Conservation (phyloP, 2,329 filamentous ascomycete genomes). For the Pseudohalonectria lignicola region DNA sequence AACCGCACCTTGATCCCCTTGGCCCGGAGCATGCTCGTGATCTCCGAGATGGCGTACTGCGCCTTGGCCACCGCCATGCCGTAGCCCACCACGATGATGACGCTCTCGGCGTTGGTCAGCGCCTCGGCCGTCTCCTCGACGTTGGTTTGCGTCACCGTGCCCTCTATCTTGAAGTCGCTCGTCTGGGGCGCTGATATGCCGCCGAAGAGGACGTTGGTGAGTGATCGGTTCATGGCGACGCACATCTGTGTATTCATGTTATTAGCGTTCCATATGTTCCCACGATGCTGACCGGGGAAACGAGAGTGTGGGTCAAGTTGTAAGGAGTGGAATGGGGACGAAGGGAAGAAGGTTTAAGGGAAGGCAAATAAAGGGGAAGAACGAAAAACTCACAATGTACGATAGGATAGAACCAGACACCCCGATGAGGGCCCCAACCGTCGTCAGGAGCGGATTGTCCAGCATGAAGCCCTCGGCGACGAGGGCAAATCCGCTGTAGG, state of each 20-base stretch:
- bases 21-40: slow-evolving; percentile 60
- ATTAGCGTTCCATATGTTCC: no score
- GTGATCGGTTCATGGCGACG: slow-evolving; percentile 80
- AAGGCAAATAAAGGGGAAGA: no score
- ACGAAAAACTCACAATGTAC: slow-evolving; percentile 40
- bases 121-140: slow-evolving; percentile 73
- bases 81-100: slow-evolving; percentile 86
- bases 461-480: slow-evolving; percentile 91
- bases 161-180: slow-evolving; percentile 65
- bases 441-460: slow-evolving; percentile 74
- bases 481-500: slow-evolving; percentile 81
- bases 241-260: slow-evolving; percentile 53
- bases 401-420: slow-evolving; percentile 83
- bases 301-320: no score
- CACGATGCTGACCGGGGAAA: no score
- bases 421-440: slow-evolving; percentile 77
- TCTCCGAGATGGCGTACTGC: slow-evolving; percentile 81
- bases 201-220: slow-evolving; percentile 85
- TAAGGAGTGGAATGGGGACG: background rate
- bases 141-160: slow-evolving; percentile 64
- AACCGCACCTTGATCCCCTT: slow-evolving; percentile 77
- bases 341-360: background rate
- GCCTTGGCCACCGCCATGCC: slow-evolving; percentile 93
- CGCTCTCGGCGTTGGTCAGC: slow-evolving; percentile 64
- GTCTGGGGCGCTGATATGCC: slow-evolving; percentile 57